These are phyloP conservation scores for Durotheca rogersii DNA, from an alignment of 495 filamentous ascomycete genomes.

Conservation along the genomic window DNA sequence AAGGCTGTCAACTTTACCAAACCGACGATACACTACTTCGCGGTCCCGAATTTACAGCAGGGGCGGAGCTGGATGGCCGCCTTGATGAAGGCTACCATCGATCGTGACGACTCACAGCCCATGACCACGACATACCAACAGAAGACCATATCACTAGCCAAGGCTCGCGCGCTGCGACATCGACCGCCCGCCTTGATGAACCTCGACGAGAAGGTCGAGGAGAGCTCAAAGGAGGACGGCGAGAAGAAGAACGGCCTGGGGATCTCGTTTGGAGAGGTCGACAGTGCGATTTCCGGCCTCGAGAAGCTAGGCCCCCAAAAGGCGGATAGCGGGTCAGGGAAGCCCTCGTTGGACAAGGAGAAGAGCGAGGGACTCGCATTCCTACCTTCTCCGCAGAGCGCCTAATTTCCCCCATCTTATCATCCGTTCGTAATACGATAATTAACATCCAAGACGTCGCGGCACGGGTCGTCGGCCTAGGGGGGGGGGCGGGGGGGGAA, in stretches of 20 bases:
- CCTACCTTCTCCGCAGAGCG: conserved; percentile 40
- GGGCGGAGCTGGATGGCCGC: conserved; percentile 98
- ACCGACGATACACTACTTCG: conserved; percentile 95
- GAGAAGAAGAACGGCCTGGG: conserved; percentile 47
- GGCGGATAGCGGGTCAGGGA: conserved; percentile 35
- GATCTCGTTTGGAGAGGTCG: conserved; percentile 52
- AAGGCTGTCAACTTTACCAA: conserved; percentile 96
- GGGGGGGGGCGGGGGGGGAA: no score
- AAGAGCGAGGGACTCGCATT: conserved; percentile 31
- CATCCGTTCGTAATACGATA: background rate
- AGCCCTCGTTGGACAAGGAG: conserved; percentile 37
- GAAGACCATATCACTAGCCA: conserved; percentile 85
- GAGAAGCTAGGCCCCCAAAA: conserved; percentile 47
- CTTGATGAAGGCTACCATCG: conserved; percentile 98
- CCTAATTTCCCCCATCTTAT: no score
- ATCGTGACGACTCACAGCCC: conserved; percentile 76
- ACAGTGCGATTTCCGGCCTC: conserved; percentile 50
- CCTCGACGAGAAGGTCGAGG: conserved; percentile 56
- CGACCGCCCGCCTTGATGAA: conserved; percentile 85
- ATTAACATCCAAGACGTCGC: background rate
- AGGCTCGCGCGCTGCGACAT: conserved; percentile 78
- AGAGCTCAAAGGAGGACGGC: conserved; percentile 26
- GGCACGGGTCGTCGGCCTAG: background rate
- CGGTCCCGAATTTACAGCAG: conserved; percentile 82
- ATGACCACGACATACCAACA: conserved; percentile 92